phyloP scores from a whole-genome alignment of 768 basidiomycete species.

The Albatrellus ellisii region DNA sequence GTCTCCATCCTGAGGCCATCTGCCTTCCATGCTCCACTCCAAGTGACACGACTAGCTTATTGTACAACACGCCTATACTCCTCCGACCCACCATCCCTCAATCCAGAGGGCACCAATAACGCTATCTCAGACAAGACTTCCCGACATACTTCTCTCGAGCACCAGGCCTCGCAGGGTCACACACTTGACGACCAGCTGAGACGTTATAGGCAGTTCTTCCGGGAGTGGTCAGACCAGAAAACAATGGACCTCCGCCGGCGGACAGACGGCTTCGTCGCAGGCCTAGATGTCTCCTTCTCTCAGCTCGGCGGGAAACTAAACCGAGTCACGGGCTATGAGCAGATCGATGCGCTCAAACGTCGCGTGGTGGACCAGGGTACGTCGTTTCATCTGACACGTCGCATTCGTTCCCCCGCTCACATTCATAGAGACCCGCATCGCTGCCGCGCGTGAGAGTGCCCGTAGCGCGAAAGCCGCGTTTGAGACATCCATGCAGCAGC shows the following conservation, averaged over 20 bases:
- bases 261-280: conserved; percentile 44
- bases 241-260: conserved; percentile 32
- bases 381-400: conserved; percentile 14
- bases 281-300: conserved; percentile 48
- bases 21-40: too few relatives aligned
- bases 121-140: too few relatives aligned
- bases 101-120: too few relatives aligned
- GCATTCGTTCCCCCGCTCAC: conserved; percentile 3
- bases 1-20: too few relatives aligned
- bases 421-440: conserved; percentile 58
- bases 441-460: conserved; percentile 50
- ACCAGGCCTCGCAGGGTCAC: too few relatives aligned
- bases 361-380: conserved; percentile 74
- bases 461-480: conserved; percentile 62
- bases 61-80: too few relatives aligned
- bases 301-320: conserved; percentile 73
- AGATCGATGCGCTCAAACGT: conserved; percentile 71
- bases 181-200: too few relatives aligned
- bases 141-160: too few relatives aligned
- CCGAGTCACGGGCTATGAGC: conserved; percentile 82
- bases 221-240: conserved; percentile 31
- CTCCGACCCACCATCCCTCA: too few relatives aligned
- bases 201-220: too few relatives aligned
- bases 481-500: conserved; percentile 64
- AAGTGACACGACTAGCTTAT: too few relatives aligned